These are phyloP conservation scores for Hura crepitans DNA, from an alignment of 441 rosid species.

Conservation along the genomic window DNA sequence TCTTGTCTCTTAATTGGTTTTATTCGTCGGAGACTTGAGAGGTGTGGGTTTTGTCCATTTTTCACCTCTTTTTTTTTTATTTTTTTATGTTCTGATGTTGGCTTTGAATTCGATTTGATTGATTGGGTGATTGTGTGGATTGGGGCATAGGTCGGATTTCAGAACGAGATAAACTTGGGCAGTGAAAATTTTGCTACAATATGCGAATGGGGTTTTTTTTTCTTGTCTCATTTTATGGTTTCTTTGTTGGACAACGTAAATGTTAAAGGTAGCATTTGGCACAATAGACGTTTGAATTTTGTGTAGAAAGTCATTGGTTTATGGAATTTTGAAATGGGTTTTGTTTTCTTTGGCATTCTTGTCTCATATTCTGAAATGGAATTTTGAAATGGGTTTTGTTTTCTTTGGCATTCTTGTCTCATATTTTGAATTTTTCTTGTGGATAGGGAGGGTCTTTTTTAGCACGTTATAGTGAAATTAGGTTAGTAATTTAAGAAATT, in stretches of 20 bases:
- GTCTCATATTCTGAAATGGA: slow-evolving; percentile 24
- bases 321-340: slow-evolving; percentile 13
- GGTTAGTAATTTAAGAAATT: not conserved
- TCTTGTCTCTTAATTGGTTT: slow-evolving; percentile 13
- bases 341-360: slow-evolving; percentile 13
- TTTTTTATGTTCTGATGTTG: no score
- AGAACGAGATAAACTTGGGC: slow-evolving; percentile 7
- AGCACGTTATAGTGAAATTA: slow-evolving; percentile 2
- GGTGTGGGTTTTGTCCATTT: slow-evolving; percentile 13
- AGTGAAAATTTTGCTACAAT: not conserved
- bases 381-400: slow-evolving; percentile 16
- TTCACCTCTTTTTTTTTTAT: slow-evolving; percentile 9
- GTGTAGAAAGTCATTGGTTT: not conserved
- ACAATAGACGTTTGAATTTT: slow-evolving; percentile 5
- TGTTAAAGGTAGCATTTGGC: slow-evolving; percentile 12
- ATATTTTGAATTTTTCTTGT: slow-evolving; percentile 16
- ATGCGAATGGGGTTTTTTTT: slow-evolving; percentile 9
- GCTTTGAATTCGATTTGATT: slow-evolving; percentile 20
- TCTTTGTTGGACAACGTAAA: slow-evolving; percentile 15
- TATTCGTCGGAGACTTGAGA: slow-evolving; percentile 14
- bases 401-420: slow-evolving; percentile 17
- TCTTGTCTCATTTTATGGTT: slow-evolving; percentile 19
- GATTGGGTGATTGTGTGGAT: slow-evolving; percentile 22
- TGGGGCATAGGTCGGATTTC: slow-evolving; percentile 21
- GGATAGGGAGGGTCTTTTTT: not conserved